Percentiles rank a stretch among this genome's conserved stretches.
Conservation (phyloP, 2,329 filamentous ascomycete species). For the Colletotrichum coccodes region DNA sequence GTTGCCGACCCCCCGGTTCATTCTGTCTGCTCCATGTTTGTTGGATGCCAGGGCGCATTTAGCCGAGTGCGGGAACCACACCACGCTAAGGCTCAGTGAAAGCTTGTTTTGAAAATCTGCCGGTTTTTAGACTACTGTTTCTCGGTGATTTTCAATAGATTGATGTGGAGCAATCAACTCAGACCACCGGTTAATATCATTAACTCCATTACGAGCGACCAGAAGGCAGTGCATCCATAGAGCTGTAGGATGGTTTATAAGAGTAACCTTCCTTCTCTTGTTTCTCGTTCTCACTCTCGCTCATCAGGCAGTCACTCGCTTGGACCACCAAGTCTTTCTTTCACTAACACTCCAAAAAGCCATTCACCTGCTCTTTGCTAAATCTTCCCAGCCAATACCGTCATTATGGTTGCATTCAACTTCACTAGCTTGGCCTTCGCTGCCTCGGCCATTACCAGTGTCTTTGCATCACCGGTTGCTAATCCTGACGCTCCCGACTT, state of each 20-base stretch:
- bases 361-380: too few relatives aligned
- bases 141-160: not conserved
- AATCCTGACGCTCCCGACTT: not conserved
- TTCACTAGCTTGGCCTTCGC: not conserved
- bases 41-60: not conserved
- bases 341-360: too few relatives aligned
- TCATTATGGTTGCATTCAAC: not conserved
- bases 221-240: not conserved
- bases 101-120: not conserved
- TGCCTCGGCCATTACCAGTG: not conserved
- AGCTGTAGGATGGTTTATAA: not conserved
- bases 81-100: not conserved
- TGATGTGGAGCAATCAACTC: too few relatives aligned
- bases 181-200: not conserved
- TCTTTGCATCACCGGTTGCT: not conserved
- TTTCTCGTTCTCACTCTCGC: accelerated
- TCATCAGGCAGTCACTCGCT: not conserved
- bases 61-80: not conserved
- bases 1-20: not conserved
- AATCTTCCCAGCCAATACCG: not conserved
- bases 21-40: not conserved
- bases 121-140: not conserved
- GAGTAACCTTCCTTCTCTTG: too few relatives aligned
- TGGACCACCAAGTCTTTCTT: too few relatives aligned
- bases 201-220: not conserved